Base-by-base conservation (phyloP, 2,329 filamentous ascomycete species). In the Blumeriella jaapii region DNA sequence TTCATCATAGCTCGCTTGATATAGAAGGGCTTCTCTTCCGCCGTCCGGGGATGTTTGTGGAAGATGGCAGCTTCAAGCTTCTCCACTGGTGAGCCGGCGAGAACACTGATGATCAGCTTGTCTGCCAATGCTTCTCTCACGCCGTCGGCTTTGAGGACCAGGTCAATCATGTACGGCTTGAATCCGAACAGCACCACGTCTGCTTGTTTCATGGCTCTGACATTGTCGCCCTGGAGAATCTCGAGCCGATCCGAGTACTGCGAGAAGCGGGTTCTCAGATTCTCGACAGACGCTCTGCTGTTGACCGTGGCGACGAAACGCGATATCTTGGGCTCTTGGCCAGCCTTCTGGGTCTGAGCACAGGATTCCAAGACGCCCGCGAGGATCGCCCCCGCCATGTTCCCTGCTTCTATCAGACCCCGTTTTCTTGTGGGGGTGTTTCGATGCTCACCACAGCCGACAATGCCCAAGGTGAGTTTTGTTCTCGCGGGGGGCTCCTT, bases 1-100 rank as follows among this genome's bases (percentile, higher is more conserved):
- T 93, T 93, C 49, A 83, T 82, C 73, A 93, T 85, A 36, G 80
- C 83, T 23, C 84, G 69, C 10, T 91, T 76, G 33, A 93, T 68
- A 25, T 71, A 66, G 56, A 72, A 78, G 7, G 36, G 23, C 2
- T 39, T 26, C 17, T 32, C 31, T 4, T 34, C 30, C 3, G 8
- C 24, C 2, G 10, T 28, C 17, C 2, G 19, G 3, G 26, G 22
- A 2, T 29, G 23, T 3, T 12, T 11, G 2, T 13, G 17, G 12
- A 23, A 31, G 5, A 41, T 86, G 58, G 73, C 68, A 18, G 61
- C 60, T 51, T 78, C 69, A 42, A 93, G 72, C 51, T 85, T 75
- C 27, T 71, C 60, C 7, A 74, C 71, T 2, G 79, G 76, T 16
- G 91, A 73, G 38, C 86, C 86, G 4, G 83, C 84, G 36, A 82